phyloP scores from a whole-genome alignment of 139 green algal genomes.

The Dunaliella sp. region DNA sequence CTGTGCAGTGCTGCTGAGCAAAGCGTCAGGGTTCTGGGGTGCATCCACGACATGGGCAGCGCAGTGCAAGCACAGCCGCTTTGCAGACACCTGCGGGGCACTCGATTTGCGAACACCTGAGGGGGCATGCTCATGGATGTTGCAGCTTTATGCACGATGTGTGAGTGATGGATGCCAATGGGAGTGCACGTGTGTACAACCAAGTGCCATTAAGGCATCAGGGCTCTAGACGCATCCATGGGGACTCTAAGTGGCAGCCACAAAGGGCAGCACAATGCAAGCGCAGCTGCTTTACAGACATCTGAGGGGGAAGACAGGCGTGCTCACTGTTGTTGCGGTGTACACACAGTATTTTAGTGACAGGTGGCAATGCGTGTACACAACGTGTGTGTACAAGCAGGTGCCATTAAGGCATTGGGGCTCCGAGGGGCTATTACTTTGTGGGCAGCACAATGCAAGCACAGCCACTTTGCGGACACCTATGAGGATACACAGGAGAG shows the following conservation, averaged over 20 bases:
- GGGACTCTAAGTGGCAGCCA: slow-evolving; percentile 3
- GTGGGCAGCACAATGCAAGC: slow-evolving; percentile 54
- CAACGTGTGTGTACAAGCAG: no score
- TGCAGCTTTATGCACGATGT: no score
- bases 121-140: no score
- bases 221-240: no score
- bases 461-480: slow-evolving; percentile 41
- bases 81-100: background rate
- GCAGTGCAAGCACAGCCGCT: slow-evolving; percentile 68
- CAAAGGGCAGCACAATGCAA: slow-evolving; percentile 49
- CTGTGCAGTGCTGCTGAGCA: slow-evolving; percentile 23
- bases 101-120: no score
- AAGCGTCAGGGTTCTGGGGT: background rate
- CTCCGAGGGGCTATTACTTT: slow-evolving; percentile 10
- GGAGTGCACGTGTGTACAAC: no score
- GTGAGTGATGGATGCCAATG: no score
- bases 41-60: slow-evolving; percentile 26
- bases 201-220: background rate
- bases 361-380: no score
- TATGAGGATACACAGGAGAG: background rate
- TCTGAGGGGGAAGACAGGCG: no score
- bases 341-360: no score
- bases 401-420: background rate
- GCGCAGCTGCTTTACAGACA: no score
- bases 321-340: no score